A percentile compares a stretch with the other conserved stretches of the same genome.
Conservation (phyloP, 2,329 filamentous ascomycete species). For the Colletotrichum sp. region DNA sequence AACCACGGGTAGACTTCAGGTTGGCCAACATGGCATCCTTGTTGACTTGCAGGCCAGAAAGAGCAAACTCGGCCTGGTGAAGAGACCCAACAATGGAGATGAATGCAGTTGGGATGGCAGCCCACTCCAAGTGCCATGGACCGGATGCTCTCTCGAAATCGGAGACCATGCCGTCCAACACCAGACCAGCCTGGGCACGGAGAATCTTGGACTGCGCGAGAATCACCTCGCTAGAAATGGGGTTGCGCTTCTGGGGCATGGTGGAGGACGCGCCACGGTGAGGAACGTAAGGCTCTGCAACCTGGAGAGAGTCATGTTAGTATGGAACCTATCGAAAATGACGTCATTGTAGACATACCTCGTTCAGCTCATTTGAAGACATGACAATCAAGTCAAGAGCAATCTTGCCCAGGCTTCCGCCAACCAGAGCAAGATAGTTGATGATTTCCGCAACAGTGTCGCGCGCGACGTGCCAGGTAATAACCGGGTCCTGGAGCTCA, state of each 20-base stretch:
- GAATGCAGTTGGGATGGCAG: constrained; percentile 58
- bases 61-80: constrained; percentile 57
- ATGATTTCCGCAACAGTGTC: constrained; percentile 58
- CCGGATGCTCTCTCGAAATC: constrained; percentile 63
- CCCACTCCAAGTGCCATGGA: constrained; percentile 65
- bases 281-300: constrained; percentile 59
- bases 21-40: constrained; percentile 52
- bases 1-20: constrained; percentile 51
- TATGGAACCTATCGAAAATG: neutral
- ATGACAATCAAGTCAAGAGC: constrained; percentile 61
- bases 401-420: constrained; percentile 58
- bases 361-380: constrained; percentile 57
- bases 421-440: constrained; percentile 57
- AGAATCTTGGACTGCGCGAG: constrained; percentile 58
- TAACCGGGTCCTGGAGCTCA: constrained; percentile 49
- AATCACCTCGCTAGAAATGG: constrained; percentile 61
- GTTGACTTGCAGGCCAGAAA: constrained; percentile 56
- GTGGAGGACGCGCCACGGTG: constrained; percentile 59
- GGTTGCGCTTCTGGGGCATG: constrained; percentile 64
- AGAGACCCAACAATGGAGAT: constrained; percentile 56
- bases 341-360: constrained; percentile 8
- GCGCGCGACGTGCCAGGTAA: constrained; percentile 62
- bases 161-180: constrained; percentile 59
- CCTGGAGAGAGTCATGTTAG: constrained; percentile 30
- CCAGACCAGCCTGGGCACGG: constrained; percentile 53